Evolutionary conservation across 768 basidiomycete species (phyloP), one percentile per base, ranked within the genome.

Genomic region (Tulasnella sp.): DNA sequence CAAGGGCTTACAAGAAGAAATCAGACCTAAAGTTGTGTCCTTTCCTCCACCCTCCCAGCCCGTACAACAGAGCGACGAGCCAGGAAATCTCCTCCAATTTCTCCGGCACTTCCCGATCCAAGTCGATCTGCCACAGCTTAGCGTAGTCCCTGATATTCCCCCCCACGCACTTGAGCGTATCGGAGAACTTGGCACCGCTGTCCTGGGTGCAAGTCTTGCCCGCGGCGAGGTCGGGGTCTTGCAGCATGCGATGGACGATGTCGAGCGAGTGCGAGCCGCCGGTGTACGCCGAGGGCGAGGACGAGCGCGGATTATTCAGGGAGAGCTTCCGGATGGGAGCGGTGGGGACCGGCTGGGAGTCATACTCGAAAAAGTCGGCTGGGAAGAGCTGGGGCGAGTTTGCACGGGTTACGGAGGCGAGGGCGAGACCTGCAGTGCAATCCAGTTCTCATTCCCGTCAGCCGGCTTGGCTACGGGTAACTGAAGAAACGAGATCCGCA

Each of bases 31-130:
- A 71, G 14, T 29, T 14, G 8, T 73, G 37, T 17, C 73, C 73
- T 42, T 39, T 32, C 29, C 72, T 34, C 17, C 32, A 73, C 34
- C 72, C 72, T 2, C 72, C 64, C 1, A 73, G 19, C 17, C 72
- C 72, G 29, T 65, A 73, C 1, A 71, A 9, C 1, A 73, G 37
- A 22, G 66, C 39, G 3, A 34, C 64, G 11, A 68, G 37, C 72
- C 72, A 73, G n/a, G 32, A 22, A 17, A 70, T 22, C 47, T 73
- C 72, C 26, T 73, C 72, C 36, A 73, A 17, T 32, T 73, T 73
- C 7, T 35, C 40, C 7, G 36, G 36, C 19, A 34, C 44, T 41
- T 73, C 66, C 5, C 29, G 2, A 7, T 37, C 59, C 14, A n/a
- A 35, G n/a, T 52, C 36, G 34, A 70, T 69, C 26, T n/a, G 40